Percentiles rank a stretch among this genome's conserved stretches.
These are phyloP conservation scores for Teunomyces pallodes DNA, from an alignment of 805 yeast genomes.

Conservation along the genomic window DNA sequence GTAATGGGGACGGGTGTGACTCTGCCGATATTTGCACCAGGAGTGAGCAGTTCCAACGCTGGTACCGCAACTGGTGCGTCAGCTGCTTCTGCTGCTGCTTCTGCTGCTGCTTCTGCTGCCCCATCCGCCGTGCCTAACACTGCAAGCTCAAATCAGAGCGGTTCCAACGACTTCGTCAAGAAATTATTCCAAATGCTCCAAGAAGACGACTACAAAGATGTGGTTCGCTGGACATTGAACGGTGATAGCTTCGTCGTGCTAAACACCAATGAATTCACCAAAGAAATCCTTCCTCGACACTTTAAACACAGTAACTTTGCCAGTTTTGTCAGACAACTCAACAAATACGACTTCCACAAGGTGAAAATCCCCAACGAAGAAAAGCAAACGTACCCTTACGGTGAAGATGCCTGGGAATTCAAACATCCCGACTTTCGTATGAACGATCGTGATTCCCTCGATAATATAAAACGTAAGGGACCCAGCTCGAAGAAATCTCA, in stretches of 20 bases:
- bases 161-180: conserved; percentile 77
- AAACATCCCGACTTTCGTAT: conserved; percentile 83
- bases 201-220: conserved; percentile 66
- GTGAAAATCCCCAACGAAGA: conserved; percentile 73
- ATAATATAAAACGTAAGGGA: conserved; percentile 82
- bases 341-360: conserved; percentile 96
- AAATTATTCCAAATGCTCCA: conserved; percentile 82
- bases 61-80: background rate
- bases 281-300: conserved; percentile 83
- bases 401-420: conserved; percentile 91
- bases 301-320: conserved; percentile 96
- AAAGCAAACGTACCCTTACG: conserved; percentile 50
- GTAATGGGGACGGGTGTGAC: background rate
- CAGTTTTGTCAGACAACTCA: conserved; percentile 89
- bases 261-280: conserved; percentile 88
- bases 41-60: no score
- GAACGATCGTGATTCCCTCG: conserved; percentile 75
- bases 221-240: conserved; percentile 81
- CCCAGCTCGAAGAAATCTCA: conserved; percentile 53
- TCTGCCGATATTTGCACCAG: background rate
- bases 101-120: background rate
- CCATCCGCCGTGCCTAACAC: conserved; percentile 5
- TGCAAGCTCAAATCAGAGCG: conserved; percentile 35
- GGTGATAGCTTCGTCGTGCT: conserved; percentile 88
- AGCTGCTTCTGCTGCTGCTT: background rate